These are phyloP conservation scores for Phytopythium helicoides DNA, from an alignment of 352 stramenopile genomes.

Conservation along the genomic window DNA sequence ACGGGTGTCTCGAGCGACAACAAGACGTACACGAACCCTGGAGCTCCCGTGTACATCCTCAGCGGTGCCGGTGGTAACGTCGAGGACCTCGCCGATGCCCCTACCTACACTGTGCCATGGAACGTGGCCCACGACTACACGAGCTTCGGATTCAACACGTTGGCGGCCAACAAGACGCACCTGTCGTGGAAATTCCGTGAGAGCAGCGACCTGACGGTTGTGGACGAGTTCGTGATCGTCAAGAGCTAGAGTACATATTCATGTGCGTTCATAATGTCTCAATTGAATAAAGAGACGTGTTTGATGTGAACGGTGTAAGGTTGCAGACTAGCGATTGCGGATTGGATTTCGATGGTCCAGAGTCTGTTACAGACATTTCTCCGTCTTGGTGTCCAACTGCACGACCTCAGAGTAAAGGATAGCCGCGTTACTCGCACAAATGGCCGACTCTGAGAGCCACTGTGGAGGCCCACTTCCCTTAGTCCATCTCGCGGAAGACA, in stretches of 20 bases:
- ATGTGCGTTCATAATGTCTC: too few species aligned
- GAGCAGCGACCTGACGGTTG: slow-evolving; percentile 11
- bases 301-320: too few species aligned
- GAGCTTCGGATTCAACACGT: slow-evolving; percentile 34
- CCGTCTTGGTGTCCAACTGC: too few species aligned
- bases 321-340: neutral
- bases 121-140: slow-evolving; percentile 33
- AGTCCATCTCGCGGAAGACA: neutral
- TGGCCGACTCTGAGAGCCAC: too few species aligned
- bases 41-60: slow-evolving; percentile 57
- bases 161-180: slow-evolving; percentile 19
- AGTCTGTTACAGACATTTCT: too few species aligned
- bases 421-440: too few species aligned
- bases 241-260: slow-evolving; percentile 8
- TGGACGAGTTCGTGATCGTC: slow-evolving; percentile 27
- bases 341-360: neutral
- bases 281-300: too few species aligned
- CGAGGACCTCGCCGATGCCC: slow-evolving; percentile 18
- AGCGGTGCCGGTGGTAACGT: slow-evolving; percentile 54
- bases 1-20: slow-evolving; percentile 43
- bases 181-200: slow-evolving; percentile 27
- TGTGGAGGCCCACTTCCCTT: too few species aligned
- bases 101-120: slow-evolving; percentile 19
- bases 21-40: slow-evolving; percentile 43
- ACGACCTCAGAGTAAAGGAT: neutral